Conservation (phyloP, 345 rosid species). For the Rhizophora mangle region DNA sequence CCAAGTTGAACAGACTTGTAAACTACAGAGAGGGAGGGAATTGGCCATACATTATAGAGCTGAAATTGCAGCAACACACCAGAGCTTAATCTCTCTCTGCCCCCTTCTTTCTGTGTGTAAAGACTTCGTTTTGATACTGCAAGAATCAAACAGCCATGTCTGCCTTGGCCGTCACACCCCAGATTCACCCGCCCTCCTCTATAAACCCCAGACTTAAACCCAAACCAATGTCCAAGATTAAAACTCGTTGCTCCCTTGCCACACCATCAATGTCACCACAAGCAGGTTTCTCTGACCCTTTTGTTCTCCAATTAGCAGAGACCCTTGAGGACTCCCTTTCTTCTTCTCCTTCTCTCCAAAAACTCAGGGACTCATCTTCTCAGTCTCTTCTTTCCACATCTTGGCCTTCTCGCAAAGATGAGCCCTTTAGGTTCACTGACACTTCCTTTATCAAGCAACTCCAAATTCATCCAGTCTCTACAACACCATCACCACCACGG, state of each 20-base stretch:
- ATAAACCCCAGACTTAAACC: slow-evolving; percentile 3
- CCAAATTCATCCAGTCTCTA: slow-evolving; percentile 55
- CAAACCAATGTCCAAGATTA: slow-evolving; percentile 10
- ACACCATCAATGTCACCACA: slow-evolving; percentile 21
- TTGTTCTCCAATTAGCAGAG: slow-evolving; percentile 80
- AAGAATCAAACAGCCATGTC: no score
- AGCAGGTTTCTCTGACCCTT: slow-evolving; percentile 77
- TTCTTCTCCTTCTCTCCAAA: slow-evolving; percentile 49
- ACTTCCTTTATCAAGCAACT: slow-evolving; percentile 64
- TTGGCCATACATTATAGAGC: no score
- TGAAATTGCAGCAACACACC: no score
- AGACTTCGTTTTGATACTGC: no score
- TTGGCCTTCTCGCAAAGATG: slow-evolving; percentile 90
- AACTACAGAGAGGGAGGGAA: no score
- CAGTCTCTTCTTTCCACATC: slow-evolving; percentile 65
- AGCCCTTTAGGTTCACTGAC: slow-evolving; percentile 85
- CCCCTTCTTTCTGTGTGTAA: no score
- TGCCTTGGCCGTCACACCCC: slow-evolving; percentile 8
- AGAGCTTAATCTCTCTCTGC: no score
- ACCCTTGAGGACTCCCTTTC: slow-evolving; percentile 79
- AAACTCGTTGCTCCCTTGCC: slow-evolving; percentile 5
- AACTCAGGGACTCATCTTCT: slow-evolving; percentile 66
- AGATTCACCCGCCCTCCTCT: slow-evolving; percentile 8
- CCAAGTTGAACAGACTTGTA: no score
- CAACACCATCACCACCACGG: slow-evolving; percentile 48